phyloP scores from a whole-genome alignment of 352 stramenopile genomes.

The Thalassiosira hispida region DNA sequence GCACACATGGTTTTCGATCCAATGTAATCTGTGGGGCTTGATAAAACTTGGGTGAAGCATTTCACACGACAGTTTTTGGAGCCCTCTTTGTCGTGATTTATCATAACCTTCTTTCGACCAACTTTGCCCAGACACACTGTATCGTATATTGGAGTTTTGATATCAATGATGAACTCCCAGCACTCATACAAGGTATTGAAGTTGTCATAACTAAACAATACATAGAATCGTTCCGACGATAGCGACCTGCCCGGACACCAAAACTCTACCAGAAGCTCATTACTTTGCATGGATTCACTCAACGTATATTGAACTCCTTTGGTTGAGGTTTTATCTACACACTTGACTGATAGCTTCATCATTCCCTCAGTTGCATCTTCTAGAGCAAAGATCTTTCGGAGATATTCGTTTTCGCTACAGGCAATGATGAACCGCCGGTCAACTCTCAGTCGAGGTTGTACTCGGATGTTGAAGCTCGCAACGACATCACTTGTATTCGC shows the following conservation, averaged over 20 bases:
- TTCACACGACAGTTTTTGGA: background rate
- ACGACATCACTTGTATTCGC: background rate
- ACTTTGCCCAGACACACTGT: background rate
- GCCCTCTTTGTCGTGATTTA: background rate
- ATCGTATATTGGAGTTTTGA: background rate
- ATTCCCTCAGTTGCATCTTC: background rate
- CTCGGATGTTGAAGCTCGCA: background rate
- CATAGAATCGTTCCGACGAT: slow-evolving; percentile 6
- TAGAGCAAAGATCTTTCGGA: slow-evolving; percentile 5
- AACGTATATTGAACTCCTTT: slow-evolving; percentile 2
- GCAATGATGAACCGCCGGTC: slow-evolving; percentile 21
- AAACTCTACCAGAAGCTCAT: slow-evolving; percentile 11
- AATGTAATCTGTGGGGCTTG: background rate
- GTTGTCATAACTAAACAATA: slow-evolving; percentile 19
- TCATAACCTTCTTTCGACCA: background rate
- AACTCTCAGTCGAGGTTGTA: slow-evolving; percentile 6
- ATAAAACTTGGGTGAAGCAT: background rate
- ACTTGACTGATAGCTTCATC: slow-evolving; percentile 5
- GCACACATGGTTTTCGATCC: background rate
- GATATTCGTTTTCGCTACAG: slow-evolving; percentile 12
- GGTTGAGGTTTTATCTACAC: slow-evolving; percentile 25
- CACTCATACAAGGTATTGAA: slow-evolving; percentile 2
- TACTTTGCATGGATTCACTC: slow-evolving; percentile 1
- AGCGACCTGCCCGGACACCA: background rate
- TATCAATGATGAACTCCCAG: slow-evolving; percentile 5